phyloP scores from a whole-genome alignment of 345 rosid species.

The Aethionema arabicum region DNA sequence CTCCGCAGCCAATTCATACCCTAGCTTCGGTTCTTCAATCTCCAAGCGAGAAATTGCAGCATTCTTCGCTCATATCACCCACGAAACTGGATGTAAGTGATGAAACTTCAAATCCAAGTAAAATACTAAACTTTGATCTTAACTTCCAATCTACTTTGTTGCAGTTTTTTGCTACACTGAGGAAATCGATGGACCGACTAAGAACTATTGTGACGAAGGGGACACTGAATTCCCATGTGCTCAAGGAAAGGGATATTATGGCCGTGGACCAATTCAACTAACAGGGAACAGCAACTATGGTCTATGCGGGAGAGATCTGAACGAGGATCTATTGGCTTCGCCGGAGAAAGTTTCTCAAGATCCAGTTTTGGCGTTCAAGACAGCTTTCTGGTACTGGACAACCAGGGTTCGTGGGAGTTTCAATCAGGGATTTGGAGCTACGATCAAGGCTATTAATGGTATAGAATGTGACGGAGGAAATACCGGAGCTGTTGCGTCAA shows the following conservation, averaged over 20 bases:
- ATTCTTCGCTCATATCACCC: constrained; percentile 76
- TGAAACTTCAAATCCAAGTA: no score
- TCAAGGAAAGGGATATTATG: constrained; percentile 49
- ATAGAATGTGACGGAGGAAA: constrained; percentile 50
- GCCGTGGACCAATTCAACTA: constrained; percentile 66
- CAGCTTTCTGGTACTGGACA: constrained; percentile 76
- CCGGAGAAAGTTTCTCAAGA: constrained; percentile 64
- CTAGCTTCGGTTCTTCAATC: constrained; percentile 58
- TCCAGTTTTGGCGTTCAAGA: constrained; percentile 54
- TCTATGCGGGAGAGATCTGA: constrained; percentile 45
- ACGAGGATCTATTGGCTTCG: constrained; percentile 45
- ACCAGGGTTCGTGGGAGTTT: constrained; percentile 41
- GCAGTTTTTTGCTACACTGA: constrained; percentile 56
- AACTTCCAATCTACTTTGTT: not conserved
- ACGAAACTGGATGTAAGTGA: constrained; percentile 50
- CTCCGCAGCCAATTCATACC: constrained; percentile 42
- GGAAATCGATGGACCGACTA: constrained; percentile 49
- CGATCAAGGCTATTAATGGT: constrained; percentile 57
- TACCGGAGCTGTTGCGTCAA: constrained; percentile 32
- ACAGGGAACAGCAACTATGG: constrained; percentile 67
- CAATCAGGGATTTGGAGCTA: constrained; percentile 61
- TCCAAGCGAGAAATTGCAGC: constrained; percentile 76
- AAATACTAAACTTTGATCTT: no score
- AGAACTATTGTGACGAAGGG: constrained; percentile 46
- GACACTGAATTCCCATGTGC: constrained; percentile 50